Evolutionary conservation across 2,329 filamentous ascomycete genomes (phyloP), one percentile per base, ranked within the genome.

Genomic region (Verruconis gallopava): DNA sequence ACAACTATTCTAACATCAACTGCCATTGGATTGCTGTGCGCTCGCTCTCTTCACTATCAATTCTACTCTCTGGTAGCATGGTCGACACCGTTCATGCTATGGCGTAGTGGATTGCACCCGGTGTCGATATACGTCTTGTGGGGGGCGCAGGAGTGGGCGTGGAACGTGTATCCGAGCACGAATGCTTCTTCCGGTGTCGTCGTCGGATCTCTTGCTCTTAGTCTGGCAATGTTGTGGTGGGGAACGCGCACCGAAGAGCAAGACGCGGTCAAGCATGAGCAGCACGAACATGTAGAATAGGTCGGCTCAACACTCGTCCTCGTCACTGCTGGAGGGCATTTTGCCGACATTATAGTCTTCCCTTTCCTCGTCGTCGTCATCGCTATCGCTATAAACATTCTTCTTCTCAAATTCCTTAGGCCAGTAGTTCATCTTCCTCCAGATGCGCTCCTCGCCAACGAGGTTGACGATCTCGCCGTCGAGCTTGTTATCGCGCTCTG

Each of bases 61-160:
- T 95, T 95, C 67, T 95, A 86, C 62, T 77, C 84, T 36, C 94
- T 93, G 67, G 73, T 93, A 46, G 83, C 82, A 20, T 95, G 88
- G 88, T 74, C 81, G 12, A 85, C 84, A 4, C 88, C 88, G 1
- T 93, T 84, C 58, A 68, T 95, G 48, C 72, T 94, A 40, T 95
- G 86, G 85, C 75, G 76, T 53, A 75, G 79, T 43, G 78, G 79
- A 1, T 65, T 78, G 46, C 77, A 81, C 52, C 79, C 81, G 0
- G 55, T 80, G 9, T 53, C 81, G 21, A 73, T 85, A 50, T 79
- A 79, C 53, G 63, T 62, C 3, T 61, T 88, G 6, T 94, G 84
- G 81, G 72, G 68, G 3, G 68, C 75, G 45, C 88, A 95, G 61
- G 88, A 95, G 60, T 88, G 81, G 79, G 85, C 83, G 11, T 95